Evolutionary conservation across 345 rosid species (phyloP), one percentile per base, ranked within the genome.

Genomic region (Syzygium jambos): DNA sequence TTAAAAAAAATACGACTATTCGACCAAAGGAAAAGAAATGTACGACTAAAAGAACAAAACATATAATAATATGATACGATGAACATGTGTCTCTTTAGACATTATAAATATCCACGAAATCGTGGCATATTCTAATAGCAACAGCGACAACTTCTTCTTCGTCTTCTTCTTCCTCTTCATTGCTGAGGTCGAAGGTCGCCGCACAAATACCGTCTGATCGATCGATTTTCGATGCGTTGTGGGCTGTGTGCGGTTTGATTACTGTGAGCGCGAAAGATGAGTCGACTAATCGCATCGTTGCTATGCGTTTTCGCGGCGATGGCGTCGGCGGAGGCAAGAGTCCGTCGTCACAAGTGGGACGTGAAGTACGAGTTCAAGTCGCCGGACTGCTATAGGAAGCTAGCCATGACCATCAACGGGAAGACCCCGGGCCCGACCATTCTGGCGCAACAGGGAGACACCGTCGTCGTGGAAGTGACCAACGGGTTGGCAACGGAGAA

Each of bases 301-400:
- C 6, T 65, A 3, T 65, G 78, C 16, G 25, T 84, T 7, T 8
- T 51, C 0, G 12, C 1, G 25, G 43, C 23, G 23, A 22, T 52
- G 85, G 85, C 63, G 5, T 30, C 7, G 9, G 86, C n/a, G 29
- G 17, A 29, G 52, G 98, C 92, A 6, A 89, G 84, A 88, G 88
- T 93, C 56, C 90, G 93, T 14, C 90, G 84, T 4, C 91, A 89
- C 78, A 93, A 87, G 88, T 95, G 97, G 96, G 96, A 94, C n/a
- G 92, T 95, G 86, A 95, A 93, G 92, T 93, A 95, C 73, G 95
- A 93, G 85, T 95, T 89, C 90, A 95, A 84, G 59, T 93, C 96
- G 12, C 98, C 94, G 5, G 96, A 96, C 63, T 95, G 97, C 89
- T 89, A 87, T 46, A 90, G 86, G 87, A 95, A 96, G 88, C 89